phyloP scores from a whole-genome alignment of 2,329 filamentous ascomycete species.

The Claviceps humidiphila region DNA sequence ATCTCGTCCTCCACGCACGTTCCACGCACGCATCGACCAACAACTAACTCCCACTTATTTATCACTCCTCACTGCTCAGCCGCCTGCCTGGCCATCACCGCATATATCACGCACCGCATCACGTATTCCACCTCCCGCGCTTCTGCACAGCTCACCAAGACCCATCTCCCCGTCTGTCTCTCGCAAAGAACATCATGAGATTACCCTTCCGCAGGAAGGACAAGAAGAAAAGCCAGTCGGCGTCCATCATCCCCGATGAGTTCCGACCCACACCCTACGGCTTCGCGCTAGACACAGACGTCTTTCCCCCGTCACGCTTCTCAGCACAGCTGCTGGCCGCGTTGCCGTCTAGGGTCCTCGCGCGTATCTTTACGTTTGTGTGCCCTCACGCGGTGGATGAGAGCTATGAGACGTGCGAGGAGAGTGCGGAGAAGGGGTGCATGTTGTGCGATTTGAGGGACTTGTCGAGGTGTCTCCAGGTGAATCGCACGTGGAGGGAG shows the following conservation, averaged over 20 bases:
- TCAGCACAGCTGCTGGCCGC: slow-evolving; percentile 32
- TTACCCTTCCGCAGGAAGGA: slow-evolving; percentile 24
- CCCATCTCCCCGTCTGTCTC: no score
- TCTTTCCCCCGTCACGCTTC: slow-evolving; percentile 23
- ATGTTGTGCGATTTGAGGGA: slow-evolving; percentile 91
- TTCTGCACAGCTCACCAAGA: no score
- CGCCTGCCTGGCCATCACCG: no score
- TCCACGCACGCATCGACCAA: no score
- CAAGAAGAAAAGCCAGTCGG: slow-evolving; percentile 20
- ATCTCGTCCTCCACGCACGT: no score
- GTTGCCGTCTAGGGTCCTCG: slow-evolving; percentile 57
- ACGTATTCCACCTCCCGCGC: no score
- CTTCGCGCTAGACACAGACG: slow-evolving; percentile 12
- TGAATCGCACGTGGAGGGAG: slow-evolving; percentile 59
- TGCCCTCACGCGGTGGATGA: slow-evolving; percentile 73
- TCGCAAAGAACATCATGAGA: slow-evolving; percentile 15
- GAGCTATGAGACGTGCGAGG: slow-evolving; percentile 71
- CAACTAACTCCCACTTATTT: no score
- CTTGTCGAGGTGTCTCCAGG: slow-evolving; percentile 64
- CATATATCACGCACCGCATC: no score
- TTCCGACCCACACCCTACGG: slow-evolving; percentile 13
- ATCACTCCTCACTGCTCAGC: no score
- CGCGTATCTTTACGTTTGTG: slow-evolving; percentile 65
- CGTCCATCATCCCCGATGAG: slow-evolving; percentile 15
- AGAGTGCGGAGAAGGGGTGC: slow-evolving; percentile 68